Conservation (phyloP, 164 flowering plant species). For the Macadamia integrifolia region DNA sequence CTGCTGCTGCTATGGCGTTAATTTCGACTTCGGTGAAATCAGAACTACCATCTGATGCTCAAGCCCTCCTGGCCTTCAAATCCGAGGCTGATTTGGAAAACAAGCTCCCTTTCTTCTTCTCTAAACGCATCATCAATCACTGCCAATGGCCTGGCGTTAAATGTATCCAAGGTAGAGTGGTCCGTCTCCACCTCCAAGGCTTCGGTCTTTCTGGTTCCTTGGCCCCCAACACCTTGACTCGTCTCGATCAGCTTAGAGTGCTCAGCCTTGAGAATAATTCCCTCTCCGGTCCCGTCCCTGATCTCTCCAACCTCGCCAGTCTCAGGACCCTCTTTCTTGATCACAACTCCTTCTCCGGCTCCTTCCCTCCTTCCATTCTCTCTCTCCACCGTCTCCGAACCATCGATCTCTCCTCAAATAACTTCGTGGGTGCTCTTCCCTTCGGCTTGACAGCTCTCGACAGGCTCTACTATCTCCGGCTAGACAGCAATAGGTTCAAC, state of each 20-base stretch:
- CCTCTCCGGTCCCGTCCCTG: constrained; percentile 74
- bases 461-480: constrained; percentile 48
- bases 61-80: constrained; percentile 58
- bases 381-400: constrained; percentile 55
- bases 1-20: background rate
- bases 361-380: constrained; percentile 55
- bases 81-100: constrained; percentile 45
- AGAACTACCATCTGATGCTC: constrained; percentile 35
- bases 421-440: constrained; percentile 55
- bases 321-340: constrained; percentile 70
- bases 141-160: constrained; percentile 76
- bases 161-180: constrained; percentile 38
- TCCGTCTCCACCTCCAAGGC: constrained; percentile 46
- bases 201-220: constrained; percentile 51
- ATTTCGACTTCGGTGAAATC: constrained; percentile 1
- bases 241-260: constrained; percentile 72
- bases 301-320: constrained; percentile 53
- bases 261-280: constrained; percentile 69
- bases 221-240: constrained; percentile 39
- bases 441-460: constrained; percentile 27
- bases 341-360: constrained; percentile 62
- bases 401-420: constrained; percentile 65
- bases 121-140: constrained; percentile 17
- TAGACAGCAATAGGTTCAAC: constrained; percentile 54
- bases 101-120: constrained; percentile 38